These are phyloP conservation scores for Chenopodium quinoa DNA, from an alignment of 148 eudicot genomes.

Conservation along the genomic window DNA sequence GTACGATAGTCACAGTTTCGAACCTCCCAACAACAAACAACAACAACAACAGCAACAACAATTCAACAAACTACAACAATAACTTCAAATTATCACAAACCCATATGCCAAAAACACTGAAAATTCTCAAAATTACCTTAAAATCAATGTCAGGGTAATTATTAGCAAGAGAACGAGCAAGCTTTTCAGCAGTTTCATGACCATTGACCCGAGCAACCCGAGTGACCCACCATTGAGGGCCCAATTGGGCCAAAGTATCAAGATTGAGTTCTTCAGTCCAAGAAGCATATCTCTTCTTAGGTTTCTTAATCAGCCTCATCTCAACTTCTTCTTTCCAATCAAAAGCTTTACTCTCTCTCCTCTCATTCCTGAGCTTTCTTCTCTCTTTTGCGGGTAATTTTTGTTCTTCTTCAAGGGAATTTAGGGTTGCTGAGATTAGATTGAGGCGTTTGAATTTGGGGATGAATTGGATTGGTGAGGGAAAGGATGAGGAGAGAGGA, in stretches of 20 bases:
- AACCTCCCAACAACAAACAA: background rate
- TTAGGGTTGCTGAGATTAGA: constrained; percentile 26
- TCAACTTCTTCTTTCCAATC: constrained; percentile 88
- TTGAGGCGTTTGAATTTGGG: constrained; percentile 17
- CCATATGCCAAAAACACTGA: background rate
- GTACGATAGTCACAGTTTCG: background rate
- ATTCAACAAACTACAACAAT: background rate
- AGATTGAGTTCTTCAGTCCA: constrained; percentile 90
- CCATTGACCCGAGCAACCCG: constrained; percentile 55
- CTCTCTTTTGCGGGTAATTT: constrained; percentile 62
- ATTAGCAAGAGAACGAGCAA: constrained; percentile 49
- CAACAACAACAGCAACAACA: background rate
- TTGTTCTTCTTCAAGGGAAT: constrained; percentile 23
- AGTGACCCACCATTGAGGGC: constrained; percentile 88
- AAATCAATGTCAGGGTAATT: constrained; percentile 58
- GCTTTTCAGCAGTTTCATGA: constrained; percentile 40
- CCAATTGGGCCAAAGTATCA: constrained; percentile 55
- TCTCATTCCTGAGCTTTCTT: constrained; percentile 68
- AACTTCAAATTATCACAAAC: background rate
- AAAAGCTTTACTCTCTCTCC: constrained; percentile 59
- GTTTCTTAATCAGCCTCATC: constrained; percentile 63
- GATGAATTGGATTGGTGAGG: constrained; percentile 4
- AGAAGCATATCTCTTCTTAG: constrained; percentile 45
- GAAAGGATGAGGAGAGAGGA: background rate
- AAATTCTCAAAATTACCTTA: constrained; percentile 44